Evolutionary conservation across 2,329 filamentous ascomycete species (phyloP).

Genomic region (Rachicladosporium sp.): DNA sequence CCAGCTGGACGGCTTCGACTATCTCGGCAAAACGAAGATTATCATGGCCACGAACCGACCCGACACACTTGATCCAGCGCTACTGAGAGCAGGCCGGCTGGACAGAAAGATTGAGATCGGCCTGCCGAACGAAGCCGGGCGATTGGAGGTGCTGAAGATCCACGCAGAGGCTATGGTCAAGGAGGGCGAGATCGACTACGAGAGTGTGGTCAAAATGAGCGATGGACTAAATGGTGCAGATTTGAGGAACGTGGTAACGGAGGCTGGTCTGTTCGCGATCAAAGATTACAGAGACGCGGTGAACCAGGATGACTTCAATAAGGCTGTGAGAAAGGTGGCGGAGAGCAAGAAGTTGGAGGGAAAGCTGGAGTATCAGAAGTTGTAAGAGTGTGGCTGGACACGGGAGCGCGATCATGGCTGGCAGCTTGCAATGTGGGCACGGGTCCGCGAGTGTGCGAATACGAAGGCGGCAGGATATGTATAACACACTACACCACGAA

Average conservation of each 20-base stretch:
- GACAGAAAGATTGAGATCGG: constrained; percentile 98
- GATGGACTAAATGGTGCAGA: constrained; percentile 96
- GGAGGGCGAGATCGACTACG: constrained; percentile 94
- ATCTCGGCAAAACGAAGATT: constrained; percentile 98
- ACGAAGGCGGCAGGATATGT: no score
- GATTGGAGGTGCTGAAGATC: constrained; percentile 96
- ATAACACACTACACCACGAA: no score
- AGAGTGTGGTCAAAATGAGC: constrained; percentile 99
- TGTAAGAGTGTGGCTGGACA: constrained; percentile 38
- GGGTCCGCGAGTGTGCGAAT: no score
- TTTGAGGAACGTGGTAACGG: constrained; percentile 92
- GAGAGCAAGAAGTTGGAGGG: constrained; percentile 98
- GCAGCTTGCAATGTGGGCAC: no score
- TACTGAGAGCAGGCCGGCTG: constrained; percentile 82
- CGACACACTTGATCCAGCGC: constrained; percentile 85
- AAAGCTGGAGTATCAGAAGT: constrained; percentile 94
- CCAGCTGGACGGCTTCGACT: constrained; percentile 97
- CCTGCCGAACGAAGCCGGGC: constrained; percentile 92
- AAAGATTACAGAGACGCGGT: constrained; percentile 94
- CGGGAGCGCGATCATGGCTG: no score
- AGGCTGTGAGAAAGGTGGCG: constrained; percentile 92
- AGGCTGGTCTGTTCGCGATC: constrained; percentile 94
- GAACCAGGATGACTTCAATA: constrained; percentile 99
- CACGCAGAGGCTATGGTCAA: constrained; percentile 75
- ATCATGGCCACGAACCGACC: constrained; percentile 99